phyloP scores from a whole-genome alignment of 176 grass and related monocot species.

The Poa annua region DNA sequence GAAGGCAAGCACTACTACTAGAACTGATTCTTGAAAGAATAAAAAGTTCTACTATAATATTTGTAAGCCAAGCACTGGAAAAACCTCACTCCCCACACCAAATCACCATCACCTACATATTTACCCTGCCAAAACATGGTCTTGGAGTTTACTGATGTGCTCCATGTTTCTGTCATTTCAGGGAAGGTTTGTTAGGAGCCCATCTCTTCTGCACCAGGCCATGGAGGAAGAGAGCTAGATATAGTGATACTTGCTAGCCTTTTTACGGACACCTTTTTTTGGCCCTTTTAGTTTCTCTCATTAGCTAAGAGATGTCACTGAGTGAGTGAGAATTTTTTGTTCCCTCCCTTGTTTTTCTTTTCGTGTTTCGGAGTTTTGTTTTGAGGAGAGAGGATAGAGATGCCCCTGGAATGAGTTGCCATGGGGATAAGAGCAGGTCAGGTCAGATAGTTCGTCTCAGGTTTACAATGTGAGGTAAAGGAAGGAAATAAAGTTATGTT shows the following conservation, averaged over 20 bases:
- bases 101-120: slow-evolving; percentile 11
- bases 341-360: background rate
- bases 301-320: slow-evolving; percentile 51
- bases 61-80: slow-evolving; percentile 49
- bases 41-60: slow-evolving; percentile 48
- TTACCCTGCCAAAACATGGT: background rate
- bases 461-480: slow-evolving; percentile 62
- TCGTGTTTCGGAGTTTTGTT: slow-evolving; percentile 48
- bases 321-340: slow-evolving; percentile 47
- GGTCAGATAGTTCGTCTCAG: slow-evolving; percentile 53
- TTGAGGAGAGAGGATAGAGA: slow-evolving; percentile 53
- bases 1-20: slow-evolving; percentile 99
- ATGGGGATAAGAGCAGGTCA: slow-evolving; percentile 28
- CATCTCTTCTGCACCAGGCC: slow-evolving; percentile 84
- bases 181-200: slow-evolving; percentile 98
- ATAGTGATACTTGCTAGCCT: slow-evolving; percentile 54
- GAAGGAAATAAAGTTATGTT: slow-evolving; percentile 65
- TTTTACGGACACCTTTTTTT: slow-evolving; percentile 49
- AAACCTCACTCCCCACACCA: slow-evolving; percentile 35
- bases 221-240: slow-evolving; percentile 81
- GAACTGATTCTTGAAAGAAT: slow-evolving; percentile 56
- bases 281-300: slow-evolving; percentile 35
- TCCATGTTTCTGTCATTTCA: slow-evolving; percentile 43
- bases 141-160: slow-evolving; percentile 28
- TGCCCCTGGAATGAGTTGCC: slow-evolving; percentile 38